These are phyloP conservation scores for Ophiostoma sp. DNA, from an alignment of 2,329 filamentous ascomycete genomes.

Conservation along the genomic window DNA sequence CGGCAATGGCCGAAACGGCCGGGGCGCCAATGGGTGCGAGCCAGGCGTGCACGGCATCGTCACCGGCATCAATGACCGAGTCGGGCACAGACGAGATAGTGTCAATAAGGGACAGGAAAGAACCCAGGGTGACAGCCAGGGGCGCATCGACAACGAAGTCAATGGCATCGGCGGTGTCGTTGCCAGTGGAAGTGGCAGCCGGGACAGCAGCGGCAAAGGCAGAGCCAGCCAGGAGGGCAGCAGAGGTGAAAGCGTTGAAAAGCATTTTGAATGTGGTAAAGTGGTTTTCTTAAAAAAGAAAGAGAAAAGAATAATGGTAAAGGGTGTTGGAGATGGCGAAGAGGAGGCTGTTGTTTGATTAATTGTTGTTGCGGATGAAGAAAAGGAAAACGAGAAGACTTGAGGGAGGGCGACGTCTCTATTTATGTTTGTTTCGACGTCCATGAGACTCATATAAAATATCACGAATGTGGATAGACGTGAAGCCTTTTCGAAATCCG, in stretches of 20 bases:
- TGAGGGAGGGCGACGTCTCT: background rate
- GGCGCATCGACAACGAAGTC: conserved; percentile 20
- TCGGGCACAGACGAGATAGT: conserved; percentile 15
- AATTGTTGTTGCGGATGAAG: conserved; percentile 8
- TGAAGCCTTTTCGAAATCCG: too few relatives aligned
- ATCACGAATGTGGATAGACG: background rate
- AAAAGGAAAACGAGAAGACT: background rate
- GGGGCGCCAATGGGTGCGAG: conserved; percentile 11
- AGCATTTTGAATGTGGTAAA: conserved; percentile 7
- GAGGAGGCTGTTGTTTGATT: background rate
- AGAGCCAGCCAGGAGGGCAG: conserved; percentile 12
- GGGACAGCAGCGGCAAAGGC: conserved; percentile 12
- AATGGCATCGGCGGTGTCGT: conserved; percentile 1
- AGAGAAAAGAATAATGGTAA: background rate
- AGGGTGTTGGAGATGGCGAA: background rate
- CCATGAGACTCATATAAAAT: background rate
- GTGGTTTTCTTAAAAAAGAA: background rate
- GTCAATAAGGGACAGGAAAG: conserved; percentile 21
- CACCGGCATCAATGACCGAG: conserved; percentile 18
- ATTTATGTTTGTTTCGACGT: conserved; percentile 8
- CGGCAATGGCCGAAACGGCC: background rate
- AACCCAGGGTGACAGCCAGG: conserved; percentile 19
- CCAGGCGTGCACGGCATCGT: conserved; percentile 22
- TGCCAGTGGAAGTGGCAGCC: background rate
- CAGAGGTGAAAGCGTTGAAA: conserved; percentile 8